A percentile compares a stretch with the other conserved stretches of the same genome.
These are phyloP conservation scores for Incumbomyces delicatus DNA, from an alignment of 2,329 filamentous ascomycete species.

Conservation along the genomic window DNA sequence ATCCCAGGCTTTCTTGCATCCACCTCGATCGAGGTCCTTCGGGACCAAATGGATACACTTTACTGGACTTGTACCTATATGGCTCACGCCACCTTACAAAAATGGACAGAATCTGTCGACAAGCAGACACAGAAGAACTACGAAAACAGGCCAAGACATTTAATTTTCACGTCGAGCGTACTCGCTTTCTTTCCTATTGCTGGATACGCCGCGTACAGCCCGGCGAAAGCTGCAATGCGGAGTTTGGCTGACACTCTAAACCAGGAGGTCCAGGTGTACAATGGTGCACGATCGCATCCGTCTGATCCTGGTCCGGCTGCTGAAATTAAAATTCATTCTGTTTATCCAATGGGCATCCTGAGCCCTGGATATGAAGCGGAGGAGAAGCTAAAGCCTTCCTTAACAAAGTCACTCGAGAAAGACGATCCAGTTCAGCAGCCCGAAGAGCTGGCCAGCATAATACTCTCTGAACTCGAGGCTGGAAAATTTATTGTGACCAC, in stretches of 20 bases:
- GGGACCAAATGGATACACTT: conserved; percentile 82
- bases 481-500: conserved; percentile 75
- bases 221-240: conserved; percentile 75
- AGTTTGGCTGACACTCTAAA: conserved; percentile 72
- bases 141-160: conserved; percentile 48
- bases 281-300: conserved; percentile 42
- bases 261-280: conserved; percentile 80
- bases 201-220: conserved; percentile 76
- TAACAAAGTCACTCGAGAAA: conserved; percentile 71
- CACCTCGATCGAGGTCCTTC: conserved; percentile 54
- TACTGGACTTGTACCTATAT: conserved; percentile 83
- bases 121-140: conserved; percentile 19
- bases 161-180: conserved; percentile 78
- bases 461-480: conserved; percentile 65
- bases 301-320: conserved; percentile 39
- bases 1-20: conserved; percentile 70
- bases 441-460: conserved; percentile 60
- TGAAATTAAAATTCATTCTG: conserved; percentile 67
- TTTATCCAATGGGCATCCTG: conserved; percentile 76
- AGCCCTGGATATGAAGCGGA: conserved; percentile 67
- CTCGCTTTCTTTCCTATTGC: conserved; percentile 65
- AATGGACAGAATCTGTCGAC: conserved; percentile 52
- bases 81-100: conserved; percentile 64
- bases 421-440: conserved; percentile 71
- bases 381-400: conserved; percentile 65